These are phyloP conservation scores for Chlorella sp. DNA, from an alignment of 139 green algal genomes.

Conservation along the genomic window DNA sequence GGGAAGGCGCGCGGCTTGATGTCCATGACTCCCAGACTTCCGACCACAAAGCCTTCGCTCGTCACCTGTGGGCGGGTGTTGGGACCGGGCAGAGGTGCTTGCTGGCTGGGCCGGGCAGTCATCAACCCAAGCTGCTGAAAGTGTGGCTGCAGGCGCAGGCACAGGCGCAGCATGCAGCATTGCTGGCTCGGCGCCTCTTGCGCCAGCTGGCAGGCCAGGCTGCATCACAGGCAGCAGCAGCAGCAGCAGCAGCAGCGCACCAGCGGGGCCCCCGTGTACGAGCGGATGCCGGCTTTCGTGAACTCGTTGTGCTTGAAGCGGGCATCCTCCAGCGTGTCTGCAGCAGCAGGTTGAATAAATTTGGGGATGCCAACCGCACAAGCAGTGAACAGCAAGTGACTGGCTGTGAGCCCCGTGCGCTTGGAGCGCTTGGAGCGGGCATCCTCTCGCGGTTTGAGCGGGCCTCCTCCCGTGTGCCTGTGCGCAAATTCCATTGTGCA, in stretches of 20 bases:
- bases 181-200: neutral
- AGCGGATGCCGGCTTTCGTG: neutral
- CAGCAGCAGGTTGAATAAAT: neutral
- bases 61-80: neutral
- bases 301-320: slow-evolving; percentile 13
- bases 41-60: slow-evolving; percentile 15
- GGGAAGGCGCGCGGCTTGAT: slow-evolving; percentile 13
- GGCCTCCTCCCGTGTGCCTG: no score
- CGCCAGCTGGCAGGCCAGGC: neutral
- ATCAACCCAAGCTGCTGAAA: no score
- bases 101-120: neutral
- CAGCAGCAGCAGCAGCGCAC: neutral
- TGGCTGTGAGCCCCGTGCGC: no score
- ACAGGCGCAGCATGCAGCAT: neutral
- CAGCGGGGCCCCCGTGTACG: slow-evolving; percentile 2
- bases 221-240: neutral
- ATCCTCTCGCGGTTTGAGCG: no score
- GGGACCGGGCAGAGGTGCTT: neutral
- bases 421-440: no score
- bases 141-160: neutral
- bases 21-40: slow-evolving; percentile 20
- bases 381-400: no score
- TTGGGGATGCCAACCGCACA: no score
- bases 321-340: slow-evolving; percentile 17
- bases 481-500: no score